Evolutionary conservation across 2,329 filamentous ascomycete genomes (phyloP), one percentile per base, ranked within the genome.

Genomic region (Aphanocladium album): DNA sequence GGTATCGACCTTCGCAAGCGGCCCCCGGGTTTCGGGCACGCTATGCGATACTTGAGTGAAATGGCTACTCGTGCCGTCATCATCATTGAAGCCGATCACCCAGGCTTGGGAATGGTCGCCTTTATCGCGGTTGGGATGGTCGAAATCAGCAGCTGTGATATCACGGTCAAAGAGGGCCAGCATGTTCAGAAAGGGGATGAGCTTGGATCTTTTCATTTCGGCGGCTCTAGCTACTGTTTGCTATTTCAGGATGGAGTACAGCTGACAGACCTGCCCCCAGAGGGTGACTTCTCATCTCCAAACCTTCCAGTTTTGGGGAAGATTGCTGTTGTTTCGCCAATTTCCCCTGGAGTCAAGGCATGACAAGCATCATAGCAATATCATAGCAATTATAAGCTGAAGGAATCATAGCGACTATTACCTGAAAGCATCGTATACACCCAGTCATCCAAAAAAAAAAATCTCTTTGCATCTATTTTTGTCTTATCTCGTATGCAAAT

Each of bases 181-280:
- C 79, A 80, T 57, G 69, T 92, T 17, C 77, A 77, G 57, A 91
- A 91, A 77, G 89, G 89, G 1, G 83, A 91, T 5, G 76, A 91
- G 74, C 77, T 86, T 43, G 89, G 89, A 46, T 91, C 90, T 88
- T 92, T 92, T 73, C 89, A 92, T 69, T 91, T 88, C 69, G 89
- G 89, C n/a, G 89, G 89, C 0, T 87, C 83, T 7, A 85, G 84
- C 1, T 85, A 90, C 69, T 89, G 86, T 66, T 68, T 91, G 65
- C 68, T 92, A 2, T 91, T 91, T 74, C 73, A 83, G 27, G 78
- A 81, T 64, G 80, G 76, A 0, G 82, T 87, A 35, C 74, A 78
- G 58, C 62, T 85, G 0, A 70, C 75, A 2, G 76, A 69, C 0
- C 72, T 79, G 39, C 77, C 76, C 14, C 7, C 27, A 4, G 6